A percentile compares a stretch with the other conserved stretches of the same genome.
Evolutionary conservation across 163 green algal species (phyloP).

Genomic region (Coccomyxa subellipsoidea): DNA sequence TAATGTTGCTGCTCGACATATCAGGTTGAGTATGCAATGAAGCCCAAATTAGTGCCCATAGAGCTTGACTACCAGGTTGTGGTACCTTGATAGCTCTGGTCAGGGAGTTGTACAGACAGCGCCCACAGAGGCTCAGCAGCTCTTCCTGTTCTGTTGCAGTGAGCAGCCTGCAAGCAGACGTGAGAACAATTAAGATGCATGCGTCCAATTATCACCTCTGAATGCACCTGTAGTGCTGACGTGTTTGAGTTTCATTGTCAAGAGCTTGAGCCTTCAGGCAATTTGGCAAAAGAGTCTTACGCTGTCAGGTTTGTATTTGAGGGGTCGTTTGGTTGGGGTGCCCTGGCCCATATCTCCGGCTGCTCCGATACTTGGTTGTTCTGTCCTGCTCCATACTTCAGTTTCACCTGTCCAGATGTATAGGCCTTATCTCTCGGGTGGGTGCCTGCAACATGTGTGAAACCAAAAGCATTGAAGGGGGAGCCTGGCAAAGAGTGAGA

Average conservation of each 20-base stretch:
- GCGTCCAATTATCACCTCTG: too few relatives aligned
- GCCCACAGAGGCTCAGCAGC: constrained; percentile 27
- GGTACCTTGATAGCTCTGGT: not conserved
- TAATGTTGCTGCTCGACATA: too few relatives aligned
- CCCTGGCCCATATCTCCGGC: not conserved
- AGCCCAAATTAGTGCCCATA: too few relatives aligned
- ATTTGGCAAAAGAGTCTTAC: not conserved
- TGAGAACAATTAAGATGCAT: not conserved
- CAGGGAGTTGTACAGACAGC: constrained; percentile 25
- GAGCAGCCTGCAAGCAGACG: not conserved
- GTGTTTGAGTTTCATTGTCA: too few relatives aligned
- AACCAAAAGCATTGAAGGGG: not conserved
- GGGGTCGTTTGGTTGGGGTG: not conserved
- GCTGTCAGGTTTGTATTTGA: not conserved
- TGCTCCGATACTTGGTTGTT: not conserved
- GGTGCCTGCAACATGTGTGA: too few relatives aligned
- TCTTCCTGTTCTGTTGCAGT: constrained; percentile 12
- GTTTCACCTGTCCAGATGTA: not conserved
- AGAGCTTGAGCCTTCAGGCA: not conserved
- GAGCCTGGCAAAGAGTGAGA: not conserved
- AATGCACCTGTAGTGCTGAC: too few relatives aligned
- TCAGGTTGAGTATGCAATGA: too few relatives aligned
- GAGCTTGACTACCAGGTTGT: too few relatives aligned
- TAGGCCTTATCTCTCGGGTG: too few relatives aligned
- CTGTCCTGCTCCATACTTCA: not conserved